A percentile compares a stretch with the other conserved stretches of the same genome.
phyloP scores from a whole-genome alignment of 176 grass and related monocot genomes.

The Oryza brachyantha region DNA sequence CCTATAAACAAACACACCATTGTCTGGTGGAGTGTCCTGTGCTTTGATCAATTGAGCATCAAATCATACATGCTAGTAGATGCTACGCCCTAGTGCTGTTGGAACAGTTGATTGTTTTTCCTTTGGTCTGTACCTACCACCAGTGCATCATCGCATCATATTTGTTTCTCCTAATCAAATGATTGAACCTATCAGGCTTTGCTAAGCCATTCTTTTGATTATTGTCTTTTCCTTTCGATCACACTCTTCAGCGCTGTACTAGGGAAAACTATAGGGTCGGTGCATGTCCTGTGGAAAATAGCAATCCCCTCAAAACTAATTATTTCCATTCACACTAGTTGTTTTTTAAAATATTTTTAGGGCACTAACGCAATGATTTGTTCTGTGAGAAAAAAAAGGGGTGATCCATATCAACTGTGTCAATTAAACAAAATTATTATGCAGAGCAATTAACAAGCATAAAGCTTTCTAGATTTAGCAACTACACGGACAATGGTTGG shows the following conservation, averaged over 20 bases:
- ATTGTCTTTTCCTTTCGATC: background rate
- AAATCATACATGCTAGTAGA: background rate
- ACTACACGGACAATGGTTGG: background rate
- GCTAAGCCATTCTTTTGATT: slow-evolving; percentile 21
- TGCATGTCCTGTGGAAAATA: slow-evolving; percentile 14
- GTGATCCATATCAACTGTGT: background rate
- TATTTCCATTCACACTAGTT: too few relatives aligned
- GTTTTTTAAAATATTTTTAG: background rate
- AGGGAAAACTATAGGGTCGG: slow-evolving; percentile 6
- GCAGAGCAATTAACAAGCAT: background rate
- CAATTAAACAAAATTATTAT: background rate
- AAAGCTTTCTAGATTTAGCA: slow-evolving; percentile 28
- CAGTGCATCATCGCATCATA: slow-evolving; percentile 17
- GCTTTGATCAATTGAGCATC: background rate
- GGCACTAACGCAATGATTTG: background rate
- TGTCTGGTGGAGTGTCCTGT: background rate
- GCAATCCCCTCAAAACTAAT: background rate
- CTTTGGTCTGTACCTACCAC: slow-evolving; percentile 27
- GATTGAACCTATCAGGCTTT: slow-evolving; percentile 20
- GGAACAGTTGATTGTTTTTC: slow-evolving; percentile 3
- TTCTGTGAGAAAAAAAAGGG: background rate
- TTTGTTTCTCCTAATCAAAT: slow-evolving; percentile 31
- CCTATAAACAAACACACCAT: too few relatives aligned
- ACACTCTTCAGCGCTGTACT: background rate
- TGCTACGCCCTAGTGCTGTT: background rate